These are phyloP conservation scores for Berkeleyomyces rouxiae DNA, from an alignment of 2,329 filamentous ascomycete genomes.

Conservation along the genomic window DNA sequence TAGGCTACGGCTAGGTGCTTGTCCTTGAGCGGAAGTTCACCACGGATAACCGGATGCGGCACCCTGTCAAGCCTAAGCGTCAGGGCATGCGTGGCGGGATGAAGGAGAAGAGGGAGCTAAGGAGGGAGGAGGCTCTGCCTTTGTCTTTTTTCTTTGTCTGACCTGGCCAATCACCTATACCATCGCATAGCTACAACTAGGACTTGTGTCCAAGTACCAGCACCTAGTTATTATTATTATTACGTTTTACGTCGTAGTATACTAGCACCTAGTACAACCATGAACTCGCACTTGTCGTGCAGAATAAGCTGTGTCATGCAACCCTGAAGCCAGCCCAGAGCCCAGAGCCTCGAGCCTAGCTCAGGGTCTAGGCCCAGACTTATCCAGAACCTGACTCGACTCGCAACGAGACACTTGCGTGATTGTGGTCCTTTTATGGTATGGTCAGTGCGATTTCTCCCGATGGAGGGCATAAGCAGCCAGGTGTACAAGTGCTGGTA, in stretches of 20 bases:
- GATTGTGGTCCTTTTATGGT: background rate
- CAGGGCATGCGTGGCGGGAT: too few species aligned
- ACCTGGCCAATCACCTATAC: background rate
- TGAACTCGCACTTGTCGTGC: too few species aligned
- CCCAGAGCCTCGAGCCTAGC: background rate
- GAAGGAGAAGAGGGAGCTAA: background rate
- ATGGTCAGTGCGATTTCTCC: background rate
- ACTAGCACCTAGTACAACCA: too few species aligned
- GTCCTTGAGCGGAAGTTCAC: too few species aligned
- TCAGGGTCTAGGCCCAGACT: background rate
- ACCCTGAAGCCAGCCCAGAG: background rate
- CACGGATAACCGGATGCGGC: background rate
- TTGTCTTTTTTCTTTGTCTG: background rate
- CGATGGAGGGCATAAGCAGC: background rate
- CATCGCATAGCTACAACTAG: background rate
- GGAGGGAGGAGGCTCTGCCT: background rate
- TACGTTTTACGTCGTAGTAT: too few species aligned
- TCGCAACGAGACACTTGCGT: background rate
- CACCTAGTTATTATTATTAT: too few species aligned
- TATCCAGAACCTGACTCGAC: background rate
- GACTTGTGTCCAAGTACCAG: background rate
- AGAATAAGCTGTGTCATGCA: background rate
- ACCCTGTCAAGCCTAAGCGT: too few species aligned
- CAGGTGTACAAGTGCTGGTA: background rate
- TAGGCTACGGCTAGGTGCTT: too few species aligned